Conservation (phyloP, 257 asterid species). For the Forsythia suspensa region DNA sequence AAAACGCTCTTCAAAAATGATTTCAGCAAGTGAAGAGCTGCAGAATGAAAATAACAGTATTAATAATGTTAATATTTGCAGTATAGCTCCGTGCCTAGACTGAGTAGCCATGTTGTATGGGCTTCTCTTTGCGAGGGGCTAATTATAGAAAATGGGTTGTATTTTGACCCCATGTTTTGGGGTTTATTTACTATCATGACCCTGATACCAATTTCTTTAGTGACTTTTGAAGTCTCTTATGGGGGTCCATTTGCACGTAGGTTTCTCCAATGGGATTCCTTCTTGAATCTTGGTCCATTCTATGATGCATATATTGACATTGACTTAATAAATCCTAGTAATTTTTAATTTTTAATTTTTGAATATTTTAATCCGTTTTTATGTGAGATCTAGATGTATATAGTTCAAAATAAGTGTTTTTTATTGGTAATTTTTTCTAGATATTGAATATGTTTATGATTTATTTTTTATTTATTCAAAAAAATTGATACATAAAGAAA, state of each 20-base stretch:
- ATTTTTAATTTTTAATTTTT: too few species aligned
- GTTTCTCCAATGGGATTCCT: slow-evolving; percentile 45
- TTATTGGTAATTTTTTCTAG: too few species aligned
- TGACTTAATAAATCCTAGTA: too few species aligned
- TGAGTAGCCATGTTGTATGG: neutral
- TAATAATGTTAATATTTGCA: slow-evolving; percentile 3
- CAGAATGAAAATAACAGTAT: slow-evolving; percentile 30
- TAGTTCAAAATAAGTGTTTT: too few species aligned
- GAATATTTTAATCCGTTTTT: too few species aligned
- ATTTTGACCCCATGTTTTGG: slow-evolving; percentile 18
- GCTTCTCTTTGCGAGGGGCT: neutral
- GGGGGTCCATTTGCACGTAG: slow-evolving; percentile 37
- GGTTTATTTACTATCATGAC: slow-evolving; percentile 35
- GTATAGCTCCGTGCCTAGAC: slow-evolving; percentile 22
- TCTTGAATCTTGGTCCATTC: slow-evolving; percentile 17
- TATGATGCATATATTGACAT: too few species aligned
- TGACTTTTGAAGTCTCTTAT: slow-evolving; percentile 39
- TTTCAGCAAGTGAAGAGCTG: slow-evolving; percentile 51
- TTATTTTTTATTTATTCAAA: too few species aligned
- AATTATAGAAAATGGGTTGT: slow-evolving; percentile 25
- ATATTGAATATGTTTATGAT: too few species aligned
- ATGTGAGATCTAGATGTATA: too few species aligned
- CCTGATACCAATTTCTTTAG: neutral
- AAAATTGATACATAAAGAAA: too few species aligned
- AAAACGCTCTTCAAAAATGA: slow-evolving; percentile 88